Percentiles rank a stretch among this genome's conserved stretches.
Conservation (phyloP, 805 yeast species). For the Sugiyamaella qingdaonensis region DNA sequence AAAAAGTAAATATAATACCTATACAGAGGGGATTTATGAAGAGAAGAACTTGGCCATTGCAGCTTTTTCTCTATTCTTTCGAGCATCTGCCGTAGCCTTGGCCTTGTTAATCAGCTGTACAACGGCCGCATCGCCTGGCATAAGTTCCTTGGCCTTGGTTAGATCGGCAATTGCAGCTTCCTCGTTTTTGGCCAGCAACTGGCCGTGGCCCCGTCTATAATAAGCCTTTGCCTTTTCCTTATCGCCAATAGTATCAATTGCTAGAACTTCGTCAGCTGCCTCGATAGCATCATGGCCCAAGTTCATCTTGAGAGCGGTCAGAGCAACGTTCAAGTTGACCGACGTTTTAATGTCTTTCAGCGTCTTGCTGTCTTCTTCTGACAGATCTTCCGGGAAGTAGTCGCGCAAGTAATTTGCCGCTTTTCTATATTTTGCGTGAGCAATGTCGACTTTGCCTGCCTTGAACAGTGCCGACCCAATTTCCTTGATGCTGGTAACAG, state of each 20-base stretch:
- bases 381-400: constrained; percentile 66
- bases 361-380: constrained; percentile 46
- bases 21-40: neutral
- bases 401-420: constrained; percentile 66
- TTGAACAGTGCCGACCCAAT: constrained; percentile 79
- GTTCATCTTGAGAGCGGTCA: constrained; percentile 64
- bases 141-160: constrained; percentile 55
- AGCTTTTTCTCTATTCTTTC: constrained; percentile 1
- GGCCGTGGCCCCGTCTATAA: constrained; percentile 80
- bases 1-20: neutral
- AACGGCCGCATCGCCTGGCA: constrained; percentile 47
- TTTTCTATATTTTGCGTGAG: constrained; percentile 66
- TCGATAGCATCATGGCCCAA: constrained; percentile 52
- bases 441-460: constrained; percentile 50
- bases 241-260: constrained; percentile 49
- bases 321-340: constrained; percentile 64
- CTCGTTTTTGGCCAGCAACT: constrained; percentile 57
- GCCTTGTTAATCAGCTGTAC: constrained; percentile 25
- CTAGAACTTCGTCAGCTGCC: constrained; percentile 64
- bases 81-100: constrained; percentile 14
- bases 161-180: constrained; percentile 67
- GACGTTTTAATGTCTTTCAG: constrained; percentile 49
- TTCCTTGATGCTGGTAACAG: constrained; percentile 61
- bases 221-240: constrained; percentile 77
- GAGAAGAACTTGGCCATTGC: constrained; percentile 14